Evolutionary conservation across 345 rosid genomes (phyloP).

Genomic region (Turritis glabra): DNA sequence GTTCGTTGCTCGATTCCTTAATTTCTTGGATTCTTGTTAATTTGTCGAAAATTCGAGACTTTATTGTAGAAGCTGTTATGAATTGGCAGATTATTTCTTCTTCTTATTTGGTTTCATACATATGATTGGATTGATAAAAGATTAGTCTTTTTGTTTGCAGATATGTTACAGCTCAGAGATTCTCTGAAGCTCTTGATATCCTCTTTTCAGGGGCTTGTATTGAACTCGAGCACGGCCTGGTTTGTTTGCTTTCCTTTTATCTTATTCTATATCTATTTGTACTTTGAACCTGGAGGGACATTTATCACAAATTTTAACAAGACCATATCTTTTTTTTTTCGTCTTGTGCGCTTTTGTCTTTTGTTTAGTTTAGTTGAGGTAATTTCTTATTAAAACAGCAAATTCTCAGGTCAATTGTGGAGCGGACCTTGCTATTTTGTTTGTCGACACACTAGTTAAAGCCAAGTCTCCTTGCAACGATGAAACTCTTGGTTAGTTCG

Average conservation of each 20-base stretch:
- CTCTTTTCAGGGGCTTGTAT: conserved; percentile 84
- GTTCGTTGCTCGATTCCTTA: conserved; percentile 38
- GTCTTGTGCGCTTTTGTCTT: not conserved
- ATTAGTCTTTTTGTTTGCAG: conserved; percentile 40
- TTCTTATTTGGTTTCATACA: not conserved
- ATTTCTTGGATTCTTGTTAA: not conserved
- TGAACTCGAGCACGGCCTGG: conserved; percentile 77
- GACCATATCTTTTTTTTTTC: not conserved
- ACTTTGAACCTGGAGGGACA: not conserved
- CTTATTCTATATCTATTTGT: not conserved
- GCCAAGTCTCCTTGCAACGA: conserved; percentile 68
- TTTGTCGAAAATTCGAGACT: too few relatives aligned
- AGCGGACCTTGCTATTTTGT: conserved; percentile 76
- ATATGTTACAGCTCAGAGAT: conserved; percentile 71
- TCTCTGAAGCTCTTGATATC: conserved; percentile 78
- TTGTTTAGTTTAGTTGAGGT: not conserved
- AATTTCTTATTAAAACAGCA: not conserved
- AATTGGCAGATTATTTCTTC: not conserved
- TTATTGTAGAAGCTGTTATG: not conserved
- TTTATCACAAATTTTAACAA: not conserved
- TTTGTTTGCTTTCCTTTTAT: conserved; percentile 41
- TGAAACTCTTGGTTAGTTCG: conserved; percentile 70
- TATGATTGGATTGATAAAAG: conserved; percentile 17
- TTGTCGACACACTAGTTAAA: conserved; percentile 75
- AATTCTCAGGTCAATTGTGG: conserved; percentile 80